Evolutionary conservation across 805 yeast species (phyloP).

Genomic region (Zygosaccharomyces kombuchaensis): DNA sequence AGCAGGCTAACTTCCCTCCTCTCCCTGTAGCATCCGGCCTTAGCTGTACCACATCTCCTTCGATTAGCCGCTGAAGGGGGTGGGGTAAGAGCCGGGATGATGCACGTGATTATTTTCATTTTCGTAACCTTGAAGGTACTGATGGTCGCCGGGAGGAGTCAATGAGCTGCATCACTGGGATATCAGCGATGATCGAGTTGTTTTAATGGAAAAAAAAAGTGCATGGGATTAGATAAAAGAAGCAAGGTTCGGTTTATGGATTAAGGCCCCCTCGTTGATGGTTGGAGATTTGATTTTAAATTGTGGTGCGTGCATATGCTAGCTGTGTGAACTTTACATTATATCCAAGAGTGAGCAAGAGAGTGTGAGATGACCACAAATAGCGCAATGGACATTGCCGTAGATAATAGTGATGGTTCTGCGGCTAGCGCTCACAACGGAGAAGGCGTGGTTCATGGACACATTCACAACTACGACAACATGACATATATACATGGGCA

Average conservation of each 20-base stretch:
- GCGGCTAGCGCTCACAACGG: conserved; percentile 3
- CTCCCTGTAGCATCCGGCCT: too few relatives aligned
- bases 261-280: background rate
- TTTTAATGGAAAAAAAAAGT: background rate
- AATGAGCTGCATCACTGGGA: background rate
- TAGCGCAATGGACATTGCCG: conserved; percentile 1
- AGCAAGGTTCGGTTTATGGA: background rate
- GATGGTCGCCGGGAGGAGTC: background rate
- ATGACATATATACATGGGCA: conserved; percentile 59
- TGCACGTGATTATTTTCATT: background rate
- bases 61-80: background rate
- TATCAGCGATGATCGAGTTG: background rate
- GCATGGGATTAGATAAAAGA: background rate
- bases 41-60: too few relatives aligned
- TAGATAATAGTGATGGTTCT: background rate
- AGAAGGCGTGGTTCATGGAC: conserved; percentile 64
- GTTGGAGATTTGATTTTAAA: background rate
- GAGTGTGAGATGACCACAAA: conserved; percentile 2
- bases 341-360: background rate
- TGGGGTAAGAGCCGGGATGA: background rate
- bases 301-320: background rate
- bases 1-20: too few relatives aligned
- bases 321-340: background rate
- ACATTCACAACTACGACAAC: conserved; percentile 57
- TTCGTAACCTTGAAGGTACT: conserved; percentile 6